Conservation (phyloP, 345 rosid genomes). For the Aurinia saxatilis region DNA sequence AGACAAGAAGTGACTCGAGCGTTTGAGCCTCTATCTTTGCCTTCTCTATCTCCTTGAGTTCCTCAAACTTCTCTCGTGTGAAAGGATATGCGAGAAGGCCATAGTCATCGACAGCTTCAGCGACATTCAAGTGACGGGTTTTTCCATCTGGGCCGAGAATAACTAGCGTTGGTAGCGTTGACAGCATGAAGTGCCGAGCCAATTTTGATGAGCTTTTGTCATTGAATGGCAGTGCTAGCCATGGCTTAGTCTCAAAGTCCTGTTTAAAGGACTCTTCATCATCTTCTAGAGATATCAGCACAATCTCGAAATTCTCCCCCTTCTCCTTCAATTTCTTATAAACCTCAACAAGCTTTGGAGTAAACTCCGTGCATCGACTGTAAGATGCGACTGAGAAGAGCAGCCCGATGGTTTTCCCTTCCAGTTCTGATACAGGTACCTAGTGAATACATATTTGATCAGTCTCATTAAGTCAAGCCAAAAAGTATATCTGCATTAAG, state of each 20-base stretch:
- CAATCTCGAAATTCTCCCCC: slow-evolving; percentile 56
- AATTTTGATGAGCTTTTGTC: slow-evolving; percentile 46
- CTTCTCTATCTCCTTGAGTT: slow-evolving; percentile 46
- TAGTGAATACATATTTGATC: slow-evolving; percentile 6
- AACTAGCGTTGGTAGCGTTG: slow-evolving; percentile 46
- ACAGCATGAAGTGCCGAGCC: slow-evolving; percentile 46
- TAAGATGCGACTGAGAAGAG: slow-evolving; percentile 37
- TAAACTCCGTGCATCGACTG: slow-evolving; percentile 33
- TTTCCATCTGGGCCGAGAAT: slow-evolving; percentile 71
- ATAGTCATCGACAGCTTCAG: slow-evolving; percentile 53
- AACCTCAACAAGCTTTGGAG: slow-evolving; percentile 42
- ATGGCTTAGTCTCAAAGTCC: slow-evolving; percentile 46
- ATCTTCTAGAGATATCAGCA: slow-evolving; percentile 47
- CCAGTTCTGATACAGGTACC: slow-evolving; percentile 56
- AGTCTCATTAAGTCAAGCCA: not conserved
- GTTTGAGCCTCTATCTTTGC: slow-evolving; percentile 51
- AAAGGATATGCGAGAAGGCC: slow-evolving; percentile 65
- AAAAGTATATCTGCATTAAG: not conserved
- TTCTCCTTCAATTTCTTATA: slow-evolving; percentile 45
- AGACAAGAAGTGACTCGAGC: slow-evolving; percentile 49
- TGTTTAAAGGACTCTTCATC: slow-evolving; percentile 49
- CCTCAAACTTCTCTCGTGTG: slow-evolving; percentile 51
- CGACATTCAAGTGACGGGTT: slow-evolving; percentile 46
- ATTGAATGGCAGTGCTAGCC: slow-evolving; percentile 61
- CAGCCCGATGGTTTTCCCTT: slow-evolving; percentile 60